These are phyloP conservation scores for Tuber brumale DNA, from an alignment of 495 filamentous ascomycete species.

Conservation along the genomic window DNA sequence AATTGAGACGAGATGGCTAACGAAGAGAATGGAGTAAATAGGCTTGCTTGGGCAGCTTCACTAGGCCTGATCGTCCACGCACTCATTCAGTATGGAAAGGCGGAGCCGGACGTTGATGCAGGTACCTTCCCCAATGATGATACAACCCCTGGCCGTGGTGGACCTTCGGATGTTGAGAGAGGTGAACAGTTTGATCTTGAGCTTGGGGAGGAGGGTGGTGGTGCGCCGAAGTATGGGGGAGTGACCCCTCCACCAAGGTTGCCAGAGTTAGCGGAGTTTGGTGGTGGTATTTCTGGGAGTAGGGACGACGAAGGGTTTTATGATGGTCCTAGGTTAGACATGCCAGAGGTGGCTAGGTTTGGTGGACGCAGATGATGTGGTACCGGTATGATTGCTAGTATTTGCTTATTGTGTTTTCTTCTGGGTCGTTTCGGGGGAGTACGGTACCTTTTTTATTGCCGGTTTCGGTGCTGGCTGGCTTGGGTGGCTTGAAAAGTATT, in stretches of 20 bases:
- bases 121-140: slow-evolving; percentile 18
- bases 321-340: neutral
- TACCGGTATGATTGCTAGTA: neutral
- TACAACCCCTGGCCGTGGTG: neutral
- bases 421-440: neutral
- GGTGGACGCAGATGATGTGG: neutral
- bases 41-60: slow-evolving; percentile 36
- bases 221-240: neutral
- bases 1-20: neutral
- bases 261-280: neutral
- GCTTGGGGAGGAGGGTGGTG: neutral
- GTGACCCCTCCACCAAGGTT: neutral
- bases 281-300: neutral
- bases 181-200: slow-evolving; percentile 2
- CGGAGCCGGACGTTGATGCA: slow-evolving; percentile 22
- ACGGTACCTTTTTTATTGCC: neutral
- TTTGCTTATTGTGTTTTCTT: neutral
- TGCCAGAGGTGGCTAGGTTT: neutral
- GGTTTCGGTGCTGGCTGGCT: neutral
- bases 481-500: neutral
- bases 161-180: slow-evolving; percentile 3
- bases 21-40: neutral
- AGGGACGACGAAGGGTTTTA: neutral
- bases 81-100: slow-evolving; percentile 38
- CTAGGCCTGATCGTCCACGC: slow-evolving; percentile 38